Conservation (phyloP, 73 alveolate genomes). For the Paramecium caudatum region DNA sequence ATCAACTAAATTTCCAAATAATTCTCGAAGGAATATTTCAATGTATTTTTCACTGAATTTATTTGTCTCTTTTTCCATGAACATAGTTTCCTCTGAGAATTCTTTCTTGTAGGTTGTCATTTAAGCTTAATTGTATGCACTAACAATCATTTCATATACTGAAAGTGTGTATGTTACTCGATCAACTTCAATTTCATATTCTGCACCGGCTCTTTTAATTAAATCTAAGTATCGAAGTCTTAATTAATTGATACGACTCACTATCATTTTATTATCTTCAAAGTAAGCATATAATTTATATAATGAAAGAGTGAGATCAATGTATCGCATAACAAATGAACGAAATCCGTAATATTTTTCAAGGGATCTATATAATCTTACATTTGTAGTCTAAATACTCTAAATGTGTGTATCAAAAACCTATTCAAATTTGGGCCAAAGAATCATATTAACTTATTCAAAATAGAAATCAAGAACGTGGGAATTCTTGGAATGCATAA, state of each 20-base stretch:
- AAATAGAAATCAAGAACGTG: conserved; percentile 65
- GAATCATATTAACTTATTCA: conserved; percentile 73
- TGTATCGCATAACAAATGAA: conserved; percentile 66
- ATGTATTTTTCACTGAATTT: conserved; percentile 55
- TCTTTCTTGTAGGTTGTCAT: conserved; percentile 69
- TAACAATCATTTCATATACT: conserved; percentile 63
- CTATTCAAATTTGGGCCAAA: conserved; percentile 76
- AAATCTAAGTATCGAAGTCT: conserved; percentile 66
- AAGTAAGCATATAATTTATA: conserved; percentile 68
- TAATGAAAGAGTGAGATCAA: conserved; percentile 66
- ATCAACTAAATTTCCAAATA: conserved; percentile 74
- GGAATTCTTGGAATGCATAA: conserved; percentile 24
- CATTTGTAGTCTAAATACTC: conserved; percentile 61
- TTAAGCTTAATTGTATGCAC: conserved; percentile 45
- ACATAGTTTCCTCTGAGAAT: conserved; percentile 59
- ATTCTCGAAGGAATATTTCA: conserved; percentile 58
- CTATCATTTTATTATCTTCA: conserved; percentile 73
- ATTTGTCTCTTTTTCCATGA: conserved; percentile 68
- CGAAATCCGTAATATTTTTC: conserved; percentile 69
- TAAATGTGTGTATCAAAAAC: conserved; percentile 72
- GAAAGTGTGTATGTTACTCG: conserved; percentile 61
- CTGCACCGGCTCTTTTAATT: conserved; percentile 72
- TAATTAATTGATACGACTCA: conserved; percentile 50
- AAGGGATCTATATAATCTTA: conserved; percentile 55
- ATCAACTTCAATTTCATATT: conserved; percentile 62